Conservation (phyloP, 2,329 filamentous ascomycete species). For the Ascochyta viciae-villosae region DNA sequence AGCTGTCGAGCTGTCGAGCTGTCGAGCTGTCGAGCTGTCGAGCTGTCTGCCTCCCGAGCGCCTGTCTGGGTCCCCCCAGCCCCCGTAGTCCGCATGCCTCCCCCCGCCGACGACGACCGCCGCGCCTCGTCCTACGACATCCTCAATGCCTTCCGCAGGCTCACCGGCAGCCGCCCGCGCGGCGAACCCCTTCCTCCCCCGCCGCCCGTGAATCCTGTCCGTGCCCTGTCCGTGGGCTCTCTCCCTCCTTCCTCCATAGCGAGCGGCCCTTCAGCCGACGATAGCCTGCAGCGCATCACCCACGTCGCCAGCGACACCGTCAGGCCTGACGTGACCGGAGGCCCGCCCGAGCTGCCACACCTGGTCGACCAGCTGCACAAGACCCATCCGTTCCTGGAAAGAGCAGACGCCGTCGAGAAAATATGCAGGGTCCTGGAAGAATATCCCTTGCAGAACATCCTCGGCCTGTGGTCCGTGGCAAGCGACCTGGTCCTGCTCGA, state of each 20-base stretch:
- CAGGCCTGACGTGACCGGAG: slow-evolving; percentile 39
- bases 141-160: slow-evolving; percentile 47
- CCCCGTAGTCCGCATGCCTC: slow-evolving; percentile 46
- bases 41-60: neutral
- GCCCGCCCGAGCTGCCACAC: slow-evolving; percentile 45
- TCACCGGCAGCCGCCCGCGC: slow-evolving; percentile 47
- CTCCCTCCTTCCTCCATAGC: slow-evolving; percentile 29
- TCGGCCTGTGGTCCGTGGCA: slow-evolving; percentile 47
- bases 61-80: slow-evolving; percentile 7
- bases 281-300: slow-evolving; percentile 36
- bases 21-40: neutral
- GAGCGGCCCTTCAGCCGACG: slow-evolving; percentile 36
- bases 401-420: slow-evolving; percentile 41
- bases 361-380: slow-evolving; percentile 42
- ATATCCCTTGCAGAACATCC: slow-evolving; percentile 47
- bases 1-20: too few species aligned
- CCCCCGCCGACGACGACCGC: slow-evolving; percentile 44
- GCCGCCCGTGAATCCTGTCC: slow-evolving; percentile 39
- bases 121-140: slow-evolving; percentile 49
- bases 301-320: slow-evolving; percentile 29
- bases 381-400: slow-evolving; percentile 33
- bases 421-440: slow-evolving; percentile 45
- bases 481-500: slow-evolving; percentile 47
- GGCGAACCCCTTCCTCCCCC: slow-evolving; percentile 43
- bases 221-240: slow-evolving; percentile 37